Conservation (phyloP, 495 filamentous ascomycete genomes). For the Aspergillus affinis region DNA sequence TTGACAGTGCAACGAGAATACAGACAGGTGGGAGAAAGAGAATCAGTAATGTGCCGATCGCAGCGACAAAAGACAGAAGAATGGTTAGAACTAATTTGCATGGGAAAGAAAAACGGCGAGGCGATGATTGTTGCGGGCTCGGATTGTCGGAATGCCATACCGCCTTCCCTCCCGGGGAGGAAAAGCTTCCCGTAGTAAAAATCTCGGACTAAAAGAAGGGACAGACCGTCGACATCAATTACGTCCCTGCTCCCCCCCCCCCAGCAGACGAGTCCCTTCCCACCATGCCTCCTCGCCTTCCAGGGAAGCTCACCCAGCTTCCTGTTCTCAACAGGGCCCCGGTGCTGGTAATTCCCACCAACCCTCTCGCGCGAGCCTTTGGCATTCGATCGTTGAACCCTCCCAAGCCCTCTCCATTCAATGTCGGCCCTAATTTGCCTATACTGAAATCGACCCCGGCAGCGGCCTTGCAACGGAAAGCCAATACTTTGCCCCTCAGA, state of each 20-base stretch:
- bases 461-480: slow-evolving; percentile 78
- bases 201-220: slow-evolving; percentile 16
- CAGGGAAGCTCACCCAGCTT: slow-evolving; percentile 36
- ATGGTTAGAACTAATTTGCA: not conserved
- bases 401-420: slow-evolving; percentile 48
- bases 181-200: slow-evolving; percentile 11
- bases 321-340: slow-evolving; percentile 22
- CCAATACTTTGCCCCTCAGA: slow-evolving; percentile 71
- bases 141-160: not conserved
- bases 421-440: slow-evolving; percentile 44
- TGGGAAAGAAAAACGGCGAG: not conserved
- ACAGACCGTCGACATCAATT: slow-evolving; percentile 14
- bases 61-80: not conserved
- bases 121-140: not conserved
- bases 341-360: slow-evolving; percentile 19
- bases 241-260: not conserved
- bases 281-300: slow-evolving; percentile 39
- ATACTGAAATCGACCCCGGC: slow-evolving; percentile 68
- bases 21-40: no score
- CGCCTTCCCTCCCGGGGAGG: not conserved
- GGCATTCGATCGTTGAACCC: slow-evolving; percentile 52
- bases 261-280: slow-evolving; percentile 10
- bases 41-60: no score
- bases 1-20: not conserved
- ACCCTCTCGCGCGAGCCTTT: slow-evolving; percentile 32